These are phyloP conservation scores for Clarireedia monteithiana DNA, from an alignment of 2,329 filamentous ascomycete genomes.

Conservation along the genomic window DNA sequence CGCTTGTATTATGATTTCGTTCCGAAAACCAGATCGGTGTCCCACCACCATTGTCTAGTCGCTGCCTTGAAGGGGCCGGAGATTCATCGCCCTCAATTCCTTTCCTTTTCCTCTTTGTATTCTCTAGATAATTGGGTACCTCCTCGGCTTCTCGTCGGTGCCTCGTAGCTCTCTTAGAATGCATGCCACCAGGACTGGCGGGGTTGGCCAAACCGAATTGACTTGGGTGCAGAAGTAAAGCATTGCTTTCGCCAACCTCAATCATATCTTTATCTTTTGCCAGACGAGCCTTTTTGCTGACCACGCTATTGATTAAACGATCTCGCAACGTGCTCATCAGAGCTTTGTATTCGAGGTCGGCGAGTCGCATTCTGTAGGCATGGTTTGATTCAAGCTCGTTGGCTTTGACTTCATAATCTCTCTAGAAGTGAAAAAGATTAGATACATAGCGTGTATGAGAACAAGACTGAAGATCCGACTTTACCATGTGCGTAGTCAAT, in stretches of 20 bases:
- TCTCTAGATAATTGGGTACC: conserved; percentile 44
- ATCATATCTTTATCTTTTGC: conserved; percentile 60
- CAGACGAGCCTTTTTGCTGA: conserved; percentile 55
- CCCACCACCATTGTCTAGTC: conserved; percentile 46
- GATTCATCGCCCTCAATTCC: conserved; percentile 55
- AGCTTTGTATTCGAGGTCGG: conserved; percentile 52
- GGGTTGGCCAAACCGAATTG: conserved; percentile 61
- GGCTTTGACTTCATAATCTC: conserved; percentile 55
- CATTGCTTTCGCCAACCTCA: conserved; percentile 59
- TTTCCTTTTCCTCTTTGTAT: conserved; percentile 57
- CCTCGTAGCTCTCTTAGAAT: conserved; percentile 55
- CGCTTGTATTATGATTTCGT: conserved; percentile 39
- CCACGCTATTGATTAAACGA: conserved; percentile 58
- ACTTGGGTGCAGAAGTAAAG: conserved; percentile 57
- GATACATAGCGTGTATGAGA: not conserved
- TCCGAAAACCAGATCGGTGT: conserved; percentile 58
- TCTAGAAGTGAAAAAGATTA: conserved; percentile 32
- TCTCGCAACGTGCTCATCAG: conserved; percentile 55
- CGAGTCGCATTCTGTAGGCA: conserved; percentile 54
- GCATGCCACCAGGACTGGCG: conserved; percentile 53
- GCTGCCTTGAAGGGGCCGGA: conserved; percentile 48
- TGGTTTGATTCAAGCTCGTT: conserved; percentile 52
- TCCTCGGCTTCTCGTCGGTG: conserved; percentile 54
- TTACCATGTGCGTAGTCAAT: conserved; percentile 72
- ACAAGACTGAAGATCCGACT: conserved; percentile 23